Conservation (phyloP, 345 rosid species). For the Syzygium aqueum region DNA sequence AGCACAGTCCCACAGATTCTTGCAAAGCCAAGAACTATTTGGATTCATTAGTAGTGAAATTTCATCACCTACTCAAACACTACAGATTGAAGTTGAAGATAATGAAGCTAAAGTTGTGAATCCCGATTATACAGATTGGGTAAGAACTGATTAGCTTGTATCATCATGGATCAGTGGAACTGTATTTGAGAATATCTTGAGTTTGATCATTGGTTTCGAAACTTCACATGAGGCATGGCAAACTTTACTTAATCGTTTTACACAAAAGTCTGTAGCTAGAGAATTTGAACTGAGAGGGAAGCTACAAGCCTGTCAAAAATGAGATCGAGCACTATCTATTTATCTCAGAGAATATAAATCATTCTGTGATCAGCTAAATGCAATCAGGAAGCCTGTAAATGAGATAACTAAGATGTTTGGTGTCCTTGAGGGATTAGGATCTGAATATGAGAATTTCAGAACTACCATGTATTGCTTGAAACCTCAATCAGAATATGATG, state of each 20-base stretch:
- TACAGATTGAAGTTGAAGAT: not conserved
- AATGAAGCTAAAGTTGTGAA: too few species aligned
- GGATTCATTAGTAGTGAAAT: rapidly evolving
- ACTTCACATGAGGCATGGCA: not conserved
- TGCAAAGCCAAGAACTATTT: not conserved
- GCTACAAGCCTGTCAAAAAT: not conserved
- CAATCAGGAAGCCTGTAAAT: not conserved
- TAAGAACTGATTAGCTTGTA: too few species aligned
- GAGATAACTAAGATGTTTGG: not conserved
- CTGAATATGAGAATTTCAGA: not conserved
- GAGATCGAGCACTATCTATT: not conserved
- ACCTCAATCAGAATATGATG: too few species aligned
- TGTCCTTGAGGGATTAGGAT: not conserved
- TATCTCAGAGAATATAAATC: not conserved
- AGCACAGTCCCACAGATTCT: slow-evolving; percentile 5
- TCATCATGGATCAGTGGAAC: not conserved
- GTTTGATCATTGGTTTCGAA: not conserved
- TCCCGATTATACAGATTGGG: rapidly evolving
- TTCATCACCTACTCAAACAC: too few species aligned
- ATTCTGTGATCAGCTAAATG: not conserved
- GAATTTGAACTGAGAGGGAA: not conserved
- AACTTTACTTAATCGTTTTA: not conserved
- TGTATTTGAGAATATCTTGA: not conserved
- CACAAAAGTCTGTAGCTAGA: not conserved
- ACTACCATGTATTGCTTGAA: not conserved